Percentiles rank a stretch among this genome's conserved stretches.
Evolutionary conservation across 1,284 basidiomycete species (phyloP).

Genomic region (Mycosarcoma maydis): DNA sequence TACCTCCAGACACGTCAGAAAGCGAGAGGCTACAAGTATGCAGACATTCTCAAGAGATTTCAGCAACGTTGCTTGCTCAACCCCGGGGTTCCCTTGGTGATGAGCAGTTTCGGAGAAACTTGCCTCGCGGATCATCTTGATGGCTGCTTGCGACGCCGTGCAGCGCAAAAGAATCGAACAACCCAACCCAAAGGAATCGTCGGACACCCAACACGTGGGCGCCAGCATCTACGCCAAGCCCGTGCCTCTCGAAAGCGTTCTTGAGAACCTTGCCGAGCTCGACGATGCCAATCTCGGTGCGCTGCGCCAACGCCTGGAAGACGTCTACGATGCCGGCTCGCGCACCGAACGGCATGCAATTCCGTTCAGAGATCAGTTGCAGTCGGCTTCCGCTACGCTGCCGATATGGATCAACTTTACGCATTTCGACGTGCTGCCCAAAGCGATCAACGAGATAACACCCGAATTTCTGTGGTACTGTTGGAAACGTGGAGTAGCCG

Average conservation of each 20-base stretch:
- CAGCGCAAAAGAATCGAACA: neutral
- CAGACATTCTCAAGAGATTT: constrained; percentile 2
- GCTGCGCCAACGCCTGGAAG: neutral
- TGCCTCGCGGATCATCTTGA: constrained; percentile 5
- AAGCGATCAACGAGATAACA: too few species aligned
- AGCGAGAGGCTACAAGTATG: neutral
- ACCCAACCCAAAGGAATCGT: neutral
- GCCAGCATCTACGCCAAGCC: neutral
- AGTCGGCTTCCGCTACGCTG: neutral
- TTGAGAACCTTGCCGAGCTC: neutral
- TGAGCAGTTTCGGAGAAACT: constrained; percentile 16
- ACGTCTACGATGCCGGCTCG: neutral
- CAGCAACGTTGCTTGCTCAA: neutral
- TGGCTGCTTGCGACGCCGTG: constrained; percentile 18
- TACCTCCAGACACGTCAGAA: neutral
- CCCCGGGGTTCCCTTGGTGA: neutral
- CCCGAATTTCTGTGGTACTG: too few species aligned
- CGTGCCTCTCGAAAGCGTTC: constrained; percentile 1
- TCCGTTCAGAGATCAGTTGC: too few species aligned
- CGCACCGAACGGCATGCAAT: neutral
- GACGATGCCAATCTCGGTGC: neutral
- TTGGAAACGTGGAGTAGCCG: too few species aligned
- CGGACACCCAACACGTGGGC: neutral
- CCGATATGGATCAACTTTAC: constrained; percentile 18
- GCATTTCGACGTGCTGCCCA: constrained; percentile 30